phyloP scores from a whole-genome alignment of 192 early-diverging fungal species.

The Coemansia sp. region DNA sequence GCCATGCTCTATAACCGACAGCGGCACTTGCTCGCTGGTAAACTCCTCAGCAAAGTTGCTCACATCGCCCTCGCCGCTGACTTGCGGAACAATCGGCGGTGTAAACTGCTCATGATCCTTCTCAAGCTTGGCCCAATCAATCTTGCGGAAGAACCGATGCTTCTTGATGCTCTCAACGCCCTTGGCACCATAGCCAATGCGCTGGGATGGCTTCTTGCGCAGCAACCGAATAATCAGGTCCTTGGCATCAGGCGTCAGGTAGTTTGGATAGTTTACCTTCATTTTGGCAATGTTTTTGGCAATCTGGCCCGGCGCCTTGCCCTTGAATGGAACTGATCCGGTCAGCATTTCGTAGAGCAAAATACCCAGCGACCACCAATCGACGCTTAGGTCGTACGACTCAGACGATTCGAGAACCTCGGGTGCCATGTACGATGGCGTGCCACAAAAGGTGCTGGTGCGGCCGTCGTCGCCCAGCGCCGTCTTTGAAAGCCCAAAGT shows the following conservation, averaged over 20 bases:
- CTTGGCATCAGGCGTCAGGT: slow-evolving; percentile 74
- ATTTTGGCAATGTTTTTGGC: slow-evolving; percentile 82
- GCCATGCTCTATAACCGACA: slow-evolving; percentile 22
- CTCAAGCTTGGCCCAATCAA: slow-evolving; percentile 65
- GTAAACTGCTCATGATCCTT: slow-evolving; percentile 49
- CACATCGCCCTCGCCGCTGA: slow-evolving; percentile 64
- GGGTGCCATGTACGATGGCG: slow-evolving; percentile 86
- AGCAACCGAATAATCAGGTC: slow-evolving; percentile 73
- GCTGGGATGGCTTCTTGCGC: slow-evolving; percentile 60
- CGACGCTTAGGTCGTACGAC: slow-evolving; percentile 73
- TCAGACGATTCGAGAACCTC: slow-evolving; percentile 60
- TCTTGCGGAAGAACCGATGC: slow-evolving; percentile 74
- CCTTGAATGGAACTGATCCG: slow-evolving; percentile 78
- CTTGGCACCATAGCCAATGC: slow-evolving; percentile 56
- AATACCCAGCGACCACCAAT: slow-evolving; percentile 91
- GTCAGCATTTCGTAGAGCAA: slow-evolving; percentile 92
- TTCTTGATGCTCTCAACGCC: slow-evolving; percentile 42
- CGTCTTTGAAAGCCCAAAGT: slow-evolving; percentile 91
- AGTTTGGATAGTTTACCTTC: slow-evolving; percentile 77
- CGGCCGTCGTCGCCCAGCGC: slow-evolving; percentile 50
- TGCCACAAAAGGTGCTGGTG: slow-evolving; percentile 87
- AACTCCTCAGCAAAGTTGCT: slow-evolving; percentile 83
- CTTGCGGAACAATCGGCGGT: slow-evolving; percentile 68
- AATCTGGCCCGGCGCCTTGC: slow-evolving; percentile 77
- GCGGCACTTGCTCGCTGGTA: slow-evolving; percentile 56